phyloP scores from a whole-genome alignment of 805 yeast species.

The Yarrowia phangngaensis region DNA sequence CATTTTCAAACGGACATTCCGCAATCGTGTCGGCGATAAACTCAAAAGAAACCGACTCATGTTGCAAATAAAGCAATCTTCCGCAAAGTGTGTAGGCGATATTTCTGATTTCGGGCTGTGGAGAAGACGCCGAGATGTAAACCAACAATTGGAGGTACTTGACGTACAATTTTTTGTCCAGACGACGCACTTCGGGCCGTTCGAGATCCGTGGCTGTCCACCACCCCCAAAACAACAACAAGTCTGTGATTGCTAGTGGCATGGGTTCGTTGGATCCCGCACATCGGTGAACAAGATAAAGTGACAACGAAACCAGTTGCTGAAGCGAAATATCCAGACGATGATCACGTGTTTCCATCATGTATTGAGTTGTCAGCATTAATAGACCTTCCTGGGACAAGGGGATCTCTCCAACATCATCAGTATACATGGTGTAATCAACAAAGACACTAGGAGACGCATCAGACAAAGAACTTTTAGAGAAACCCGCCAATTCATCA shows the following conservation, averaged over 20 bases:
- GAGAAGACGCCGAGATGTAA: constrained; percentile 40
- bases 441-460: constrained; percentile 11
- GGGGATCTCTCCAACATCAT: constrained; percentile 12
- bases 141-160: constrained; percentile 46
- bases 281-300: constrained; percentile 11
- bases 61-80: constrained; percentile 55
- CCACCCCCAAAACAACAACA: constrained; percentile 40
- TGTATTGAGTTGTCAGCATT: constrained; percentile 38
- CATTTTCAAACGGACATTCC: constrained; percentile 61
- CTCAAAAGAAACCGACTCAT: constrained; percentile 54
- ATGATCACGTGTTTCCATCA: constrained; percentile 33
- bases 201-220: constrained; percentile 34
- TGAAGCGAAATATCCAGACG: constrained; percentile 9
- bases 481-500: constrained; percentile 12
- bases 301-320: constrained; percentile 3
- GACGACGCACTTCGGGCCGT: constrained; percentile 34
- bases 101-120: constrained; percentile 42
- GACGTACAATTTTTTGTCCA: constrained; percentile 39
- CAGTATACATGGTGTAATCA: constrained; percentile 20
- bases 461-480: constrained; percentile 5
- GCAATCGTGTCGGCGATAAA: constrained; percentile 64
- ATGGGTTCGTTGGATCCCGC: constrained; percentile 32
- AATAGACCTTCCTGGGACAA: constrained; percentile 38
- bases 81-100: constrained; percentile 60
- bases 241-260: constrained; percentile 39